Percentiles rank a stretch among this genome's conserved stretches.
These are phyloP conservation scores for Tulasnella sp. DNA, from an alignment of 768 basidiomycete genomes.

Conservation along the genomic window DNA sequence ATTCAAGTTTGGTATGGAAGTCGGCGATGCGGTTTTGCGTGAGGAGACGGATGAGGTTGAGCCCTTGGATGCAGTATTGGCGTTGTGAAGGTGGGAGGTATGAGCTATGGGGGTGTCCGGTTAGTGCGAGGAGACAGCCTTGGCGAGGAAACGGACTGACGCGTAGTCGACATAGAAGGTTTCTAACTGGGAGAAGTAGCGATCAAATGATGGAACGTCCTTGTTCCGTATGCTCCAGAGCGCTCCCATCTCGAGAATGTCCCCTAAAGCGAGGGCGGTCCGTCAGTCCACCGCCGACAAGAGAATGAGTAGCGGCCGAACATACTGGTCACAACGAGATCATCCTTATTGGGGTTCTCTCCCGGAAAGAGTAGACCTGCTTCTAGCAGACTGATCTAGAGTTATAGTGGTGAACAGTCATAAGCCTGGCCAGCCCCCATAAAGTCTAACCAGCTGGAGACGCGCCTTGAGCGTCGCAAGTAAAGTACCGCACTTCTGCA, in stretches of 20 bases:
- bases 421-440: background rate
- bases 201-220: conserved; percentile 87
- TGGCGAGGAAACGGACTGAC: conserved; percentile 25
- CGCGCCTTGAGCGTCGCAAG: conserved; percentile 67
- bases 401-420: background rate
- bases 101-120: conserved; percentile 31
- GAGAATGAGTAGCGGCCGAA: background rate
- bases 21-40: conserved; percentile 94
- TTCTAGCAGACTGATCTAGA: conserved; percentile 64
- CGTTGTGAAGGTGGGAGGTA: conserved; percentile 72
- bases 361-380: conserved; percentile 67
- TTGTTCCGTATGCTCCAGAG: conserved; percentile 83
- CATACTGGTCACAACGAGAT: conserved; percentile 66
- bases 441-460: background rate
- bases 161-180: conserved; percentile 82
- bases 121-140: background rate
- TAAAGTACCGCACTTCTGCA: conserved; percentile 50
- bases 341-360: conserved; percentile 46
- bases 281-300: background rate
- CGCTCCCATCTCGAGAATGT: conserved; percentile 91
- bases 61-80: conserved; percentile 79
- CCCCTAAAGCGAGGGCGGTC: conserved; percentile 42
- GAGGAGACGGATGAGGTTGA: conserved; percentile 89
- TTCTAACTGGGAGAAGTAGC: conserved; percentile 86
- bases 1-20: conserved; percentile 94